Evolutionary conservation across 345 rosid genomes (phyloP), one percentile per base, ranked within the genome.

Genomic region (Gossypium anomalum): DNA sequence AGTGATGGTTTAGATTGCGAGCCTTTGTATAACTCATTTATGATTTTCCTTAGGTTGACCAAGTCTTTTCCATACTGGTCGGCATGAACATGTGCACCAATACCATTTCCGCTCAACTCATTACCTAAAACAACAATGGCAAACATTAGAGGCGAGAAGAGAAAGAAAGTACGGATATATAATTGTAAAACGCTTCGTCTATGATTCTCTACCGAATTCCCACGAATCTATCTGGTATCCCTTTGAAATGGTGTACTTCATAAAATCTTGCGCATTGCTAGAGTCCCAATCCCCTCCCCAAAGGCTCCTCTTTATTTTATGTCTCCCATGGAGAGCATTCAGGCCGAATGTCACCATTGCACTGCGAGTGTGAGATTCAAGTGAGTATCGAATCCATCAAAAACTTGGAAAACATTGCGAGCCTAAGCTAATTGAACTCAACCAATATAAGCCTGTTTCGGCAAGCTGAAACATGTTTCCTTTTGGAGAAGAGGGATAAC

Each of bases 221-320:
- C 99, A 95, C 48, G 98, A 91, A 78, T 95, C 97, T 74, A 95
- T 88, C 38, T 16, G 75, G 81, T 95, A 85, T 72, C 97, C 91
- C 78, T 86, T 86, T 71, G 92, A 86, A 76, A 91, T 79, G 1
- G 99, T 93, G 80, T 95, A 93, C 70, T 87, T 86, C 17, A 95
- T 84, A 75, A 95, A 86, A 79, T 86, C 92, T 80, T 70, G 81
- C 73, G 97, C 92, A 80, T 93, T 95, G 44, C 67, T 80, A 43
- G 87, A 83, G 87, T 91, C 87, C 99, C 99, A 95, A 29, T 86
- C 89, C 67, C 98, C 98, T 56, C 83, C 99, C 99, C 98, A 93
- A 0, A 74, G 81, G 11, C 83, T 62, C 44, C 73, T 80, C 59
- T 76, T 82, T 75, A 85, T 85, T 63, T 84, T 84, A 71, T 89